Evolutionary conservation across 331 rosid genomes (phyloP).

Genomic region (Telfairia occidentalis): DNA sequence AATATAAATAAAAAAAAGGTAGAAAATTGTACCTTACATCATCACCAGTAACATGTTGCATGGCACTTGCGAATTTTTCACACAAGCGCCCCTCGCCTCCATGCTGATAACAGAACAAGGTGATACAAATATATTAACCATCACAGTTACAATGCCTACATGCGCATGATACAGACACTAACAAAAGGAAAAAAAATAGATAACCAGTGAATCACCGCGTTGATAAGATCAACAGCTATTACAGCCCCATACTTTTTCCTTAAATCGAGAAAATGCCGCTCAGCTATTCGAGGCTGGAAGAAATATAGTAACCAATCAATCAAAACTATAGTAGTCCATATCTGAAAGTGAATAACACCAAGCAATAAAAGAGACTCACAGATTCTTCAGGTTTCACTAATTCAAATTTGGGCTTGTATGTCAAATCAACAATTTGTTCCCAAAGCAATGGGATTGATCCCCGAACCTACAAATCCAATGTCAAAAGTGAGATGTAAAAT

Average conservation of each 20-base stretch:
- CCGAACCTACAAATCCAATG: constrained; percentile 52
- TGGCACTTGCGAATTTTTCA: constrained; percentile 50
- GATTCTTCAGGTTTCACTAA: constrained; percentile 64
- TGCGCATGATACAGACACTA: background rate
- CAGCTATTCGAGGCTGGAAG: constrained; percentile 65
- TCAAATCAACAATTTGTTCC: constrained; percentile 90
- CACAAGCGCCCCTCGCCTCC: constrained; percentile 90
- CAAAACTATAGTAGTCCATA: constrained; percentile 18
- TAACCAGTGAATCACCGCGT: constrained; percentile 42
- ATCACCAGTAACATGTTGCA: constrained; percentile 54
- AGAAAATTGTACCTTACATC: constrained; percentile 74
- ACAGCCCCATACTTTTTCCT: constrained; percentile 91
- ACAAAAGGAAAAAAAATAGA: background rate
- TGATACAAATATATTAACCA: background rate
- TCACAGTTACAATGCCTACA: background rate
- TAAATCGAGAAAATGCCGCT: constrained; percentile 84
- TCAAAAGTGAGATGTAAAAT: background rate
- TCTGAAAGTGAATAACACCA: constrained; percentile 10
- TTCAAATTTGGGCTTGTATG: constrained; percentile 84
- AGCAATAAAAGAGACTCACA: constrained; percentile 41
- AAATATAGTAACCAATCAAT: constrained; percentile 26
- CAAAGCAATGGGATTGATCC: constrained; percentile 89
- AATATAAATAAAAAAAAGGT: constrained; percentile 10
- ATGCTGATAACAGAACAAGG: constrained; percentile 33
- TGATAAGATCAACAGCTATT: constrained; percentile 77